phyloP scores from a whole-genome alignment of 805 yeast species.

The Metschnikowia drakensbergensis region DNA sequence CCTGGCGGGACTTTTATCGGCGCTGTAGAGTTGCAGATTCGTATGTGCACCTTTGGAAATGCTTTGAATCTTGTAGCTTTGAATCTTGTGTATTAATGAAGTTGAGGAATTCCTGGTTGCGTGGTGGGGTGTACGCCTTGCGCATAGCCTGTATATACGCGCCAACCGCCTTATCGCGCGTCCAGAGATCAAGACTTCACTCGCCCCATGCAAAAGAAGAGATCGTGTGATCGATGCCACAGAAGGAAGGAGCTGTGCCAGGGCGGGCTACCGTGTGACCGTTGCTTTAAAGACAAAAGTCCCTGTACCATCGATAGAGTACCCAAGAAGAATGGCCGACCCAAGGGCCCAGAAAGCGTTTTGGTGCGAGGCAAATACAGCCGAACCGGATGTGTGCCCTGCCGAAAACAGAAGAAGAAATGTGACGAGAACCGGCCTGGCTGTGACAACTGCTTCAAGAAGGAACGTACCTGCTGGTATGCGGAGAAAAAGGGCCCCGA shows the following conservation, averaged over 20 bases:
- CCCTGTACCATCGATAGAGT: conserved; percentile 18
- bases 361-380: conserved; percentile 12
- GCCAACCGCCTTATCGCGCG: neutral
- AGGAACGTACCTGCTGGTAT: conserved; percentile 13
- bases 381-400: conserved; percentile 20
- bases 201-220: conserved; percentile 3
- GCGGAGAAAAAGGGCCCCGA: neutral
- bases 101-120: too few relatives aligned
- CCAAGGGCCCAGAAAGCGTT: conserved; percentile 7
- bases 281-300: conserved; percentile 12
- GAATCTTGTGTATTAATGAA: too few relatives aligned
- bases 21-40: too few relatives aligned
- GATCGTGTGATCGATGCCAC: conserved; percentile 28
- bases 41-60: too few relatives aligned
- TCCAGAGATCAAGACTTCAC: neutral
- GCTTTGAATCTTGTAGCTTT: too few relatives aligned
- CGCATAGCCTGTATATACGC: too few relatives aligned
- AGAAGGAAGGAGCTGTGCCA: conserved; percentile 22
- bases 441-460: conserved; percentile 19
- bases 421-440: conserved; percentile 24
- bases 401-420: conserved; percentile 22
- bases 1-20: too few relatives aligned
- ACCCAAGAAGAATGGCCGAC: conserved; percentile 21
- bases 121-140: too few relatives aligned
- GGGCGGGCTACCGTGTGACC: conserved; percentile 19